Percentiles rank a stretch among this genome's conserved stretches.
Conservation (phyloP, 2,329 filamentous ascomycete species). For the Paraphaeosphaeria sporulosa region DNA sequence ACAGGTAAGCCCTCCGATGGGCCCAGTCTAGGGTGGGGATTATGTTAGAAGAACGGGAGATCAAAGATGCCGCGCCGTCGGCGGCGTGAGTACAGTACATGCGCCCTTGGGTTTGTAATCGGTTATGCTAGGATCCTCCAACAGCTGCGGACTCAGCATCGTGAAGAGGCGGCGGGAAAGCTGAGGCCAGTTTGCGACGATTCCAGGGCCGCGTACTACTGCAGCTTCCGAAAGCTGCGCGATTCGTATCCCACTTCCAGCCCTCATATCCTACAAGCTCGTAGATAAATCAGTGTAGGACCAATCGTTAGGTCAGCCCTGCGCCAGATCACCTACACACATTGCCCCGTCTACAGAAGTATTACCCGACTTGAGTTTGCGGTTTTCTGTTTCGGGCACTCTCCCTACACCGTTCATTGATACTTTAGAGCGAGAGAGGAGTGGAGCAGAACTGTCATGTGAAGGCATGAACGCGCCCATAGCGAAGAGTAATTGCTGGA, state of each 20-base stretch:
- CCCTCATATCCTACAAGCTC: slow-evolving; percentile 2
- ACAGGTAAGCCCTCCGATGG: background rate
- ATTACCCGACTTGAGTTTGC: background rate
- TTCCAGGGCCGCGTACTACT: slow-evolving; percentile 3
- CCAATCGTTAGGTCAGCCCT: background rate
- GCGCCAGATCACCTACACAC: background rate
- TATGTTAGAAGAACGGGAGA: background rate
- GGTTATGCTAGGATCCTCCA: background rate
- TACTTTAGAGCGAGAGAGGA: background rate
- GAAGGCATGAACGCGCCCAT: slow-evolving; percentile 16
- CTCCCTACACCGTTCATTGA: background rate
- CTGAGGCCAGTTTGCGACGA: background rate
- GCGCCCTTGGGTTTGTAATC: slow-evolving; percentile 3
- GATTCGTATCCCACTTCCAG: background rate
- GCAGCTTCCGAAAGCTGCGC: background rate
- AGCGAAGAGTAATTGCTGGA: slow-evolving; percentile 48
- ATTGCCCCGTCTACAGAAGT: background rate
- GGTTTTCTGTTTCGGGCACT: background rate
- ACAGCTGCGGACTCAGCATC: background rate
- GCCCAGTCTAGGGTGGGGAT: background rate
- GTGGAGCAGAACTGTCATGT: background rate
- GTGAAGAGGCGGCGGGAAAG: background rate
- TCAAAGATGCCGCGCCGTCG: background rate
- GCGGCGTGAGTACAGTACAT: background rate
- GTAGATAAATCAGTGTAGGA: background rate